Conservation (phyloP, 2,329 filamentous ascomycete genomes). For the Gremmenia infestans region DNA sequence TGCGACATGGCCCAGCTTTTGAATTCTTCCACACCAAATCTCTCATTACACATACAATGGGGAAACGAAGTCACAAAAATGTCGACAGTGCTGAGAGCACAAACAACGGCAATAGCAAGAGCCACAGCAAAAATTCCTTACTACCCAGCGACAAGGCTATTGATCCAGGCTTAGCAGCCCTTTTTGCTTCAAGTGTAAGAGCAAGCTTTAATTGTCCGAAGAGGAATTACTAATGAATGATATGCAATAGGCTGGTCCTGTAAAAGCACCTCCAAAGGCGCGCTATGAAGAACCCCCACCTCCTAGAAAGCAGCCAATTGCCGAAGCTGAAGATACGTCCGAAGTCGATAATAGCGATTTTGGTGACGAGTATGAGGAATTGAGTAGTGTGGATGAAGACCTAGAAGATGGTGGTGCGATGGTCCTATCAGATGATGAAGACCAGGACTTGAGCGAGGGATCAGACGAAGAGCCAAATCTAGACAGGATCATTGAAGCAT, state of each 20-base stretch:
- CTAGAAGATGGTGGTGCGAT: constrained; percentile 32
- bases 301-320: constrained; percentile 20
- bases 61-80: constrained; percentile 27
- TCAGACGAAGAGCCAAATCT: constrained; percentile 35
- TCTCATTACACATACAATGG: constrained; percentile 23
- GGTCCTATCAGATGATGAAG: constrained; percentile 27
- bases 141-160: constrained; percentile 44
- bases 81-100: constrained; percentile 19
- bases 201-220: not conserved
- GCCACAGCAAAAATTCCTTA: constrained; percentile 29
- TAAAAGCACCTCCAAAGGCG: constrained; percentile 31
- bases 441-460: constrained; percentile 30
- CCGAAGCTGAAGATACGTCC: constrained; percentile 33
- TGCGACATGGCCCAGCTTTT: not conserved
- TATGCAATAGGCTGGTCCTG: constrained; percentile 31
- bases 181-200: constrained; percentile 71
- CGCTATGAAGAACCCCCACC: constrained; percentile 33
- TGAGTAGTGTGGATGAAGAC: constrained; percentile 33
- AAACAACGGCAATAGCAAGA: constrained; percentile 14
- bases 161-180: constrained; percentile 63
- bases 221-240: not conserved
- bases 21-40: not conserved
- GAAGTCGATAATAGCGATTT: constrained; percentile 34
- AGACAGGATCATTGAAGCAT: constrained; percentile 41
- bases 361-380: constrained; percentile 31